These are phyloP conservation scores for Ustilago xerochloae DNA, from an alignment of 1,284 basidiomycete genomes.

Conservation along the genomic window DNA sequence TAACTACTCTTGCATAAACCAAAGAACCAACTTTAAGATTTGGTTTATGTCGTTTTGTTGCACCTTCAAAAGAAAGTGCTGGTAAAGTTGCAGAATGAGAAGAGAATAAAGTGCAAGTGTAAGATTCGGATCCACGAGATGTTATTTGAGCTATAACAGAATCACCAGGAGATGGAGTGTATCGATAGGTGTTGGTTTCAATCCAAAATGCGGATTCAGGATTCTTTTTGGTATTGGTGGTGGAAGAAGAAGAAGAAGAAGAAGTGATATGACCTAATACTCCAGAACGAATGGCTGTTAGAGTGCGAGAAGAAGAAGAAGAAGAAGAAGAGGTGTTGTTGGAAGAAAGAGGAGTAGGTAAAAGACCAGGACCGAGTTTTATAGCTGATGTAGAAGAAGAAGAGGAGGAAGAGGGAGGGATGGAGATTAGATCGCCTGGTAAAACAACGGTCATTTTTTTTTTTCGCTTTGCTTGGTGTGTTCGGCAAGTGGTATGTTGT, in stretches of 20 bases:
- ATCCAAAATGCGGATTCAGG: constrained; percentile 46
- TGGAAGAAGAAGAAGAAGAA: neutral
- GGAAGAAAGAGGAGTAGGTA: constrained; percentile 49
- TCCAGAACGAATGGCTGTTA: constrained; percentile 49
- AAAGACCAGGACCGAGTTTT: constrained; percentile 57
- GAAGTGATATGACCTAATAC: constrained; percentile 42
- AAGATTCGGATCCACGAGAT: constrained; percentile 57
- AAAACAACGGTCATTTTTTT: constrained; percentile 52
- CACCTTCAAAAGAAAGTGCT: constrained; percentile 65
- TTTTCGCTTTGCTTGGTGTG: too few relatives aligned
- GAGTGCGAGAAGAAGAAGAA: constrained; percentile 1
- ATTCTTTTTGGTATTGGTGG: neutral
- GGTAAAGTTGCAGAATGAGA: constrained; percentile 58
- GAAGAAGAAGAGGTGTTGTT: too few relatives aligned
- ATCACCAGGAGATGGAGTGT: constrained; percentile 56
- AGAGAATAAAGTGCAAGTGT: constrained; percentile 58
- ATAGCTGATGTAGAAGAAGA: too few relatives aligned
- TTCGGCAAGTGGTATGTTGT: too few relatives aligned
- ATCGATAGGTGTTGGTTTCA: constrained; percentile 53
- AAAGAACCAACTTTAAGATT: constrained; percentile 62
- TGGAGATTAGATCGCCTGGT: constrained; percentile 53
- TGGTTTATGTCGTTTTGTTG: constrained; percentile 65
- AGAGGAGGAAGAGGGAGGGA: constrained; percentile 15
- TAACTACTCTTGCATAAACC: constrained; percentile 60
- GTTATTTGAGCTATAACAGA: constrained; percentile 63